These are phyloP conservation scores for Daedaleopsis sinensis DNA, from an alignment of 768 basidiomycete genomes.

Conservation along the genomic window DNA sequence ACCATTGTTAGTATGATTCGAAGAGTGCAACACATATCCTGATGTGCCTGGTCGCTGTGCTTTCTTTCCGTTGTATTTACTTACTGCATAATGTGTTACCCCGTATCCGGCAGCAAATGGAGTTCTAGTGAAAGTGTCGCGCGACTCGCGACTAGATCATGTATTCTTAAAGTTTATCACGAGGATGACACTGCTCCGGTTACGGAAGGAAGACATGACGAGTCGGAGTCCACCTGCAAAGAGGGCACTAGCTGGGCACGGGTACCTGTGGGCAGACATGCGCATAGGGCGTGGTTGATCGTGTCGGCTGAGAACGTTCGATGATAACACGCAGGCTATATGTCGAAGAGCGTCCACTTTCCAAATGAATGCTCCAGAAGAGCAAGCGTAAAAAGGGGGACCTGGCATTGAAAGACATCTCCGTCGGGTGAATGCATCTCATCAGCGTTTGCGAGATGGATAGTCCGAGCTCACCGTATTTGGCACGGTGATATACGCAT, in stretches of 20 bases:
- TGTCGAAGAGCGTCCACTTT: not conserved
- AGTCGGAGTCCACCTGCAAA: not conserved
- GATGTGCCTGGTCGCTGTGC: conserved; percentile 4
- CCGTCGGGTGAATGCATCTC: not conserved
- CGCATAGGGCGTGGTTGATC: conserved; percentile 10
- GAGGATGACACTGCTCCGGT: not conserved
- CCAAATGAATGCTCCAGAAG: conserved; percentile 3
- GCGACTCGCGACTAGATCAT: not conserved
- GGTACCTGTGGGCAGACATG: conserved; percentile 15
- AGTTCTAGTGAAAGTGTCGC: too few relatives aligned
- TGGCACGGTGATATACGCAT: not conserved
- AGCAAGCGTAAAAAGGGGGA: not conserved
- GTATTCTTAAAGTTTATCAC: not conserved
- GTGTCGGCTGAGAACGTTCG: conserved; percentile 7
- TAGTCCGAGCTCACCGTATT: not conserved
- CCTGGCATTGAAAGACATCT: not conserved
- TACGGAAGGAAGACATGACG: not conserved
- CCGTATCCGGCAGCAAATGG: not conserved
- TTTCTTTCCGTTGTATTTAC: not conserved
- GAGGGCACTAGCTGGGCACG: conserved; percentile 10
- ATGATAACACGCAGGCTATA: not conserved
- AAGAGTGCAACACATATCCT: not conserved
- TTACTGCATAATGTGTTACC: not conserved
- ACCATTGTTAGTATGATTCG: conserved; percentile 9
- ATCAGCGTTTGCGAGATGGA: not conserved